Conservation (phyloP, 169 alveolate species). For the Cytauxzoon felis region DNA sequence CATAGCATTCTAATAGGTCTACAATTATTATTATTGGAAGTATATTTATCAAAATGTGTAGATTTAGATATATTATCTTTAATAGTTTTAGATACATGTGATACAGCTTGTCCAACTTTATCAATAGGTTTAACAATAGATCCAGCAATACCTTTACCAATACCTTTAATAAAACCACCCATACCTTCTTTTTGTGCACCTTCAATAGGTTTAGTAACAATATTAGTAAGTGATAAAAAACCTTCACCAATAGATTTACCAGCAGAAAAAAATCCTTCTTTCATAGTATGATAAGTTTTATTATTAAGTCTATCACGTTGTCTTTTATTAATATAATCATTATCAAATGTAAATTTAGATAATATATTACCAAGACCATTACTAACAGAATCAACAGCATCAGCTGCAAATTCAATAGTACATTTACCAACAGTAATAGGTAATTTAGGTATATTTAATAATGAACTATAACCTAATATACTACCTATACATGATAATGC, state of each 20-base stretch:
- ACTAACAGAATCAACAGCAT: conserved; percentile 84
- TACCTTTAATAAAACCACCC: conserved; percentile 85
- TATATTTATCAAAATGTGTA: conserved; percentile 28
- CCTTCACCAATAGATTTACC: conserved; percentile 86
- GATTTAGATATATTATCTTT: conserved; percentile 78
- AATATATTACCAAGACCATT: conserved; percentile 79
- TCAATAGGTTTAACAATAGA: conserved; percentile 88
- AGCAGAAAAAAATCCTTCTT: conserved; percentile 81
- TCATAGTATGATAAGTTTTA: conserved; percentile 69
- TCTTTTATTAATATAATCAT: conserved; percentile 84
- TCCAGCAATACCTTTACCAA: conserved; percentile 87
- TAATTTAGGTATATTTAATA: conserved; percentile 83
- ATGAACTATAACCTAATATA: conserved; percentile 83
- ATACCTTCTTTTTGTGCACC: conserved; percentile 88
- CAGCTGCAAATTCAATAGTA: conserved; percentile 83
- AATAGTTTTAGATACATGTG: conserved; percentile 83
- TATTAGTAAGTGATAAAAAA: conserved; percentile 79
- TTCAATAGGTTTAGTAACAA: conserved; percentile 86
- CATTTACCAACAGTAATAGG: conserved; percentile 83
- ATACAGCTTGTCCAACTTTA: conserved; percentile 87
- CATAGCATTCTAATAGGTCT: conserved; percentile 86
- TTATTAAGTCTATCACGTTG: conserved; percentile 70
- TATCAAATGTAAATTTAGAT: conserved; percentile 83
- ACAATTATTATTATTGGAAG: conserved; percentile 59
- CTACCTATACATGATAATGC: conserved; percentile 75